Conservation (phyloP, 164 flowering plant species). For the Paratinospora sagittata region DNA sequence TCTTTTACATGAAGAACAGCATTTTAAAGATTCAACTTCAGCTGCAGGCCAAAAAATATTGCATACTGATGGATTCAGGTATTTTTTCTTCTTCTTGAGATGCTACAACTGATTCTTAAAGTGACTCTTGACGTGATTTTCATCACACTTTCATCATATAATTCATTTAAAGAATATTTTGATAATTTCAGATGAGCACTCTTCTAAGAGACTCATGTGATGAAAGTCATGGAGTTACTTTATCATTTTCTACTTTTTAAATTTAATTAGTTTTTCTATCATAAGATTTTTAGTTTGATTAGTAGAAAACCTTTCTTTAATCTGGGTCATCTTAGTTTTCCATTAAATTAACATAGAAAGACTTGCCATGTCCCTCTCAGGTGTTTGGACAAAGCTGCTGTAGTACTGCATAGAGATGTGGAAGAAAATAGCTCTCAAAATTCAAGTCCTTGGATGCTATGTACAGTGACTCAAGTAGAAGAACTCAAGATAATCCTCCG, state of each 20-base stretch:
- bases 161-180: too few relatives aligned
- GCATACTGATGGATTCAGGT: conserved; percentile 2
- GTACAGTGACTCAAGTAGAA: conserved; percentile 28
- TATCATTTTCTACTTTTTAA: too few relatives aligned
- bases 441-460: conserved; percentile 20
- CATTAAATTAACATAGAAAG: not conserved
- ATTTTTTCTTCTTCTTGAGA: not conserved
- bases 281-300: too few relatives aligned
- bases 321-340: not conserved
- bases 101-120: too few relatives aligned
- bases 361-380: conserved; percentile 9
- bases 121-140: too few relatives aligned
- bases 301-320: too few relatives aligned
- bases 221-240: too few relatives aligned
- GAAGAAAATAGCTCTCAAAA: conserved; percentile 11
- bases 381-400: conserved; percentile 24
- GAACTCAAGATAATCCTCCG: conserved; percentile 17
- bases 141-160: too few relatives aligned
- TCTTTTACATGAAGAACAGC: conserved; percentile 13
- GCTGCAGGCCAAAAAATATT: not conserved
- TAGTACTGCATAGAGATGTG: conserved; percentile 2
- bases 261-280: too few relatives aligned
- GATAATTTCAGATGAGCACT: too few relatives aligned
- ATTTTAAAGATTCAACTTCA: not conserved
- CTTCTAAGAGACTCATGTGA: too few relatives aligned